Evolutionary conservation across 2,329 filamentous ascomycete genomes (phyloP).

Genomic region (Samsoniella hepiali): DNA sequence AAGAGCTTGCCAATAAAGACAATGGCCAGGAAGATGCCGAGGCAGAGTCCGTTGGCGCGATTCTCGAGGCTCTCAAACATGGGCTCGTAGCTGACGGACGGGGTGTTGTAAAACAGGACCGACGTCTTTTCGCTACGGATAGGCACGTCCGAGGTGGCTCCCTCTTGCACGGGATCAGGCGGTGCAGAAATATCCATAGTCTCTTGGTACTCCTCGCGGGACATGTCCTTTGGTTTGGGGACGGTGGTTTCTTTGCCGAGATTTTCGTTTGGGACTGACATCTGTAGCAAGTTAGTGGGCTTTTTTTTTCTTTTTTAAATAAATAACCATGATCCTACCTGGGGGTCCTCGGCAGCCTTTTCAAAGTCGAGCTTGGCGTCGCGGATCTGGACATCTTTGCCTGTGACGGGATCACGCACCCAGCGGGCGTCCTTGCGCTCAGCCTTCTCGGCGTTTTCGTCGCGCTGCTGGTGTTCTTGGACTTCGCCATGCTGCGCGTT

Average conservation of each 20-base stretch:
- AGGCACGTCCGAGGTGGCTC: constrained; percentile 87
- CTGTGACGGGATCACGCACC: constrained; percentile 87
- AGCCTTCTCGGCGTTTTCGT: constrained; percentile 30
- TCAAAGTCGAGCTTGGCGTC: constrained; percentile 70
- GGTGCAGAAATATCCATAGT: constrained; percentile 89
- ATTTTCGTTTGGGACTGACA: constrained; percentile 88
- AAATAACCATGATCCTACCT: constrained; percentile 42
- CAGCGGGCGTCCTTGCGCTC: constrained; percentile 55
- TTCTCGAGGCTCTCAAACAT: constrained; percentile 77
- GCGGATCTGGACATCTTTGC: constrained; percentile 79
- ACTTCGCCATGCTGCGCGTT: constrained; percentile 37
- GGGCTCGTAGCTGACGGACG: constrained; percentile 82
- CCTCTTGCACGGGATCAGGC: constrained; percentile 77
- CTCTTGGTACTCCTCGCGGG: constrained; percentile 74
- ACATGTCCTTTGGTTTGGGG: constrained; percentile 67
- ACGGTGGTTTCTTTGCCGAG: constrained; percentile 71
- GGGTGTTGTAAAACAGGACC: constrained; percentile 91
- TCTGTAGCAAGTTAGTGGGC: constrained; percentile 35
- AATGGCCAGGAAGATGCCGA: constrained; percentile 68
- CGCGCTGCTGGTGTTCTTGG: constrained; percentile 41
- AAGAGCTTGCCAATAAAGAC: constrained; percentile 75
- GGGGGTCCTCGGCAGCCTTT: constrained; percentile 68
- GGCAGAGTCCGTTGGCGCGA: constrained; percentile 67
- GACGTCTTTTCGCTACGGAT: constrained; percentile 97
- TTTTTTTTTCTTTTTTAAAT: neutral